Percentiles rank a stretch among this genome's conserved stretches.
Conservation (phyloP, 805 yeast species). For the Allodekkera sacchari region DNA sequence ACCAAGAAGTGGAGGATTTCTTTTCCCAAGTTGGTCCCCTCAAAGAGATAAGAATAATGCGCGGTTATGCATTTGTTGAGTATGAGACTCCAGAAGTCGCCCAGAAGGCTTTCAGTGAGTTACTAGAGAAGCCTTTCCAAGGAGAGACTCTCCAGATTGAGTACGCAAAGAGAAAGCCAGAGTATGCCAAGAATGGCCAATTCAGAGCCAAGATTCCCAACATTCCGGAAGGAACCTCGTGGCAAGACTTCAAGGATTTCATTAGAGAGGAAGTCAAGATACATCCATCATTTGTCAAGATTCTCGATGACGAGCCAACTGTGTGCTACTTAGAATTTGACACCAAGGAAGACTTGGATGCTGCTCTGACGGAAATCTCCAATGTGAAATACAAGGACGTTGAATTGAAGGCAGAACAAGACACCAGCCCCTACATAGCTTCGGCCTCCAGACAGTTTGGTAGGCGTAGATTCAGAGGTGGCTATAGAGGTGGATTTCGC, state of each 20-base stretch:
- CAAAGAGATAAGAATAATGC: conserved; percentile 59
- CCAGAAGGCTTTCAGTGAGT: conserved; percentile 38
- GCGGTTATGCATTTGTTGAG: conserved; percentile 87
- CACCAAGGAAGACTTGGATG: conserved; percentile 64
- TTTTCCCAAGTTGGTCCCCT: conserved; percentile 61
- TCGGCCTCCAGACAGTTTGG: conserved; percentile 40
- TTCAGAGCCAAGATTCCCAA: conserved; percentile 61
- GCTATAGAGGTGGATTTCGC: conserved; percentile 36
- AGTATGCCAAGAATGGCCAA: conserved; percentile 57
- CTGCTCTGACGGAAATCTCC: conserved; percentile 68
- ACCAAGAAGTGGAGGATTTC: conserved; percentile 56
- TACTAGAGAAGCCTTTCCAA: conserved; percentile 36
- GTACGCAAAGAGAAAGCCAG: conserved; percentile 45
- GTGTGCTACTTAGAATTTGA: conserved; percentile 48
- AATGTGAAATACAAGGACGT: conserved; percentile 59
- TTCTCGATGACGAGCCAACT: conserved; percentile 35
- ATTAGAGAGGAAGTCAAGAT: conserved; percentile 66
- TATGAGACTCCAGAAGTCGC: conserved; percentile 58
- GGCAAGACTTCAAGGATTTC: conserved; percentile 89
- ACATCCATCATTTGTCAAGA: conserved; percentile 55
- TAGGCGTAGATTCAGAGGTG: conserved; percentile 34
- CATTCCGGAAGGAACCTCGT: conserved; percentile 68
- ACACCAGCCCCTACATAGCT: conserved; percentile 48
- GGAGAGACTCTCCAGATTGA: conserved; percentile 45
- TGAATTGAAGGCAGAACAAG: conserved; percentile 69